Evolutionary conservation across 78 protist genomes (phyloP).

Genomic region (Dictyostelium capitatum): DNA sequence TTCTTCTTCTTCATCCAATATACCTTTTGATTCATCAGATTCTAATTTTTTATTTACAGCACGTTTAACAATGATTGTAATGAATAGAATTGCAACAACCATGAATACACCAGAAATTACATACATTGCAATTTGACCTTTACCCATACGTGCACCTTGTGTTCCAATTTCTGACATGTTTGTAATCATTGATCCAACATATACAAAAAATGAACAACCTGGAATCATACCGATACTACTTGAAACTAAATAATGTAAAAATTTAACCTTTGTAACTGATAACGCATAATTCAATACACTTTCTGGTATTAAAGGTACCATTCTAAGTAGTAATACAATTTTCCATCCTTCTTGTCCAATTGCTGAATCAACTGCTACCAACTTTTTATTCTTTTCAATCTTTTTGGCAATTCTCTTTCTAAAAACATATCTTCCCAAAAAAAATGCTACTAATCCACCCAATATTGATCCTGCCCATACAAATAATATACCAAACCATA

Average conservation of each 20-base stretch:
- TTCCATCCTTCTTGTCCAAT: conserved; percentile 84
- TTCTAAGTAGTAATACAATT: conserved; percentile 55
- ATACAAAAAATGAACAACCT: conserved; percentile 73
- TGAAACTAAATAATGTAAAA: conserved; percentile 46
- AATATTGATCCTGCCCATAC: conserved; percentile 67
- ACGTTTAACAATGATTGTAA: conserved; percentile 64
- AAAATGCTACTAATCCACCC: conserved; percentile 60
- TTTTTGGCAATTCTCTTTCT: conserved; percentile 46
- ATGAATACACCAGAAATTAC: conserved; percentile 51
- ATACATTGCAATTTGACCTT: conserved; percentile 50
- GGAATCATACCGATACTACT: conserved; percentile 64
- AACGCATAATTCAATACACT: conserved; percentile 61
- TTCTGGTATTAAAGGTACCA: conserved; percentile 66
- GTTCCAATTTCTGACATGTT: conserved; percentile 64
- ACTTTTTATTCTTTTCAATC: conserved; percentile 66
- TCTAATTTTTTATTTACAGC: conserved; percentile 76
- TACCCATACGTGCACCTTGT: not conserved
- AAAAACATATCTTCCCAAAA: conserved; percentile 74
- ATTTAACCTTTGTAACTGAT: conserved; percentile 48
- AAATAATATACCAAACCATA: conserved; percentile 64
- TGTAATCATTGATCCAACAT: conserved; percentile 24
- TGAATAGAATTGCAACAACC: conserved; percentile 50
- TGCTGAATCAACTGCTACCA: conserved; percentile 48
- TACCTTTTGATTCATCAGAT: conserved; percentile 42
- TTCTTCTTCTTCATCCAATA: conserved; percentile 61